phyloP scores from a whole-genome alignment of 768 basidiomycete species.

The Crepidotus variabilis region DNA sequence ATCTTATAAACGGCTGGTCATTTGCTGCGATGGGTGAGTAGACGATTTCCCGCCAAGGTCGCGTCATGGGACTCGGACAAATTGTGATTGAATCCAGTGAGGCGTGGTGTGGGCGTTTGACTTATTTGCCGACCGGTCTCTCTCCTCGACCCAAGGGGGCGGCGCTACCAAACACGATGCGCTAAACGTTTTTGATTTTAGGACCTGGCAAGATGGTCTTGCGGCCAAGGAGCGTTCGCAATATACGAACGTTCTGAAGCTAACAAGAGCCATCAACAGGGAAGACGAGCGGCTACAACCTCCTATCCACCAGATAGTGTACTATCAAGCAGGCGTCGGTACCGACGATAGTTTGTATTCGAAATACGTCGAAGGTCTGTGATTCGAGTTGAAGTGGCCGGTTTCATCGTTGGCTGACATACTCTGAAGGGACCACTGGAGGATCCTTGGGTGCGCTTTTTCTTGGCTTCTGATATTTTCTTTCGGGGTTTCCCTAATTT shows the following conservation, averaged over 20 bases:
- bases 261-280: constrained; percentile 49
- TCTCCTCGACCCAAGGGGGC: no score
- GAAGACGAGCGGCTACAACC: constrained; percentile 39
- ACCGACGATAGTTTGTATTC: constrained; percentile 56
- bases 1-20: constrained; percentile 56
- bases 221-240: constrained; percentile 35
- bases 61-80: neutral
- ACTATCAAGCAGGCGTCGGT: constrained; percentile 60
- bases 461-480: constrained; percentile 1
- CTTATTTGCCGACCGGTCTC: neutral
- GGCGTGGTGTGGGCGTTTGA: neutral
- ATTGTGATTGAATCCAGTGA: neutral
- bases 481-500: constrained; percentile 1
- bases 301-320: constrained; percentile 58
- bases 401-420: constrained; percentile 2
- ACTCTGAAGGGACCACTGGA: constrained; percentile 54
- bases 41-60: neutral
- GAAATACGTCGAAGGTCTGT: constrained; percentile 55
- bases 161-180: neutral
- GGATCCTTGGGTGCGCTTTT: constrained; percentile 47
- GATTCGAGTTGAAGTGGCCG: neutral
- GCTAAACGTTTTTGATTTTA: constrained; percentile 18
- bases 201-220: constrained; percentile 73
- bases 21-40: constrained; percentile 74
- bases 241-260: constrained; percentile 57